Evolutionary conservation across 2,329 filamentous ascomycete species (phyloP), one percentile per base, ranked within the genome.

Genomic region (Ilyonectria sp.): DNA sequence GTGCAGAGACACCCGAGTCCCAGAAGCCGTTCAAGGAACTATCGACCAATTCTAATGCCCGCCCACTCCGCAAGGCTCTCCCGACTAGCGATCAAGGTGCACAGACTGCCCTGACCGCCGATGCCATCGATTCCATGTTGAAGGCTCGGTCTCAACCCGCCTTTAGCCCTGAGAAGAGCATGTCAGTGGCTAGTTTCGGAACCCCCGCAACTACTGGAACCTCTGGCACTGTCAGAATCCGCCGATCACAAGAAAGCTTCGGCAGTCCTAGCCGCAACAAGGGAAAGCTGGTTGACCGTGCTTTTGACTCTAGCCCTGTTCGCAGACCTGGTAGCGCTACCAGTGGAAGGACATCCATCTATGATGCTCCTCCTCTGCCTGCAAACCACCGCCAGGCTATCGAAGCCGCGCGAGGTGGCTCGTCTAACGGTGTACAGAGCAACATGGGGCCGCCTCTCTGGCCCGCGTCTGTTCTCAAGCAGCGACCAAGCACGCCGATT

Each of bases 391-490:
- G 90, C 73, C 90, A 96, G 81, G 91, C 88, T 65, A 97, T 98
- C 73, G 92, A 95, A 75, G 93, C 94, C 55, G 94, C 93, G 44
- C 91, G 90, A 69, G 85, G 87, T 31, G 82, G 84, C 23, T 90
- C 89, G 6, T 82, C 86, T 68, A 75, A 86, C 76, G 78, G 85
- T 74, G 77, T 77, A 44, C 83, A 80, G 72, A 82, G 81, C 43
- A 80, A 74, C 61, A 98, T 98, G 95, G 94, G 92, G 3, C 95
- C 95, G 54, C 95, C 95, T n/a, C 80, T 90, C 47, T 87, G 93
- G 74, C 94, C 95, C 35, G 94, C 94, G 54, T 97, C 94, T 66
- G 93, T 92, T 2, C 82, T 84, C 78, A 86, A 80, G 72, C 75
- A 81, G 55, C 85, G 89, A 49, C 91, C 92, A 15, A 85, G 85